Evolutionary conservation across 495 filamentous ascomycete species (phyloP), one percentile per base, ranked within the genome.

Genomic region (Xylaria acuta): DNA sequence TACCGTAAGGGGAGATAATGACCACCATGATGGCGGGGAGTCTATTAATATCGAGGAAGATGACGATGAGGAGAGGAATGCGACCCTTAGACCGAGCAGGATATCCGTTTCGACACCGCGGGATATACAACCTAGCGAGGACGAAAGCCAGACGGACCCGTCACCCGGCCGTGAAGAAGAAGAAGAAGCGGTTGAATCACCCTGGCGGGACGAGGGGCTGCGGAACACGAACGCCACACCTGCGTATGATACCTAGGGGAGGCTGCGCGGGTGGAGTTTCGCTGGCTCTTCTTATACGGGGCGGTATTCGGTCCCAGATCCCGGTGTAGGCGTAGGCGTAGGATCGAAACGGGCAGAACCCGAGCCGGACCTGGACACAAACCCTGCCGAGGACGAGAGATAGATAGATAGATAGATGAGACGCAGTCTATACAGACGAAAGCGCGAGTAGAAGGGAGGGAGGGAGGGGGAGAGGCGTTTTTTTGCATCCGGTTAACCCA

Each of bases 1-100:
- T 12, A 71, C 40, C 3, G 30, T 32, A n/a, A 18, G 41, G 41
- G 51, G 36, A 1, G 58, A 70, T 5, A 53, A 78, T 54, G 69
- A 77, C 14, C 75, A 82, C 1, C 78, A 82, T 59, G 78, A 79
- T 65, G 78, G 72, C 16, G 60, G 65, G 32, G 60, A 43, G 9
- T 41, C 22, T 43, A n/a, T 43, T 2, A 4, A 27, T 27, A 1
- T 20, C 5, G 18, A 38, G 4, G 59, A n/a, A 2, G 49, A 67
- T 14, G 69, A 73, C 8, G 53, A 77, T 0, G 74, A 73, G 2
- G 73, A 75, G 66, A 77, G 69, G 12, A 73, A 73, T 22, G 77
- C 67, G 12, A 77, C 71, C 30, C 71, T 74, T 25, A 73, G 70
- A 68, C 43, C 74, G 66, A 49, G 70, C 64, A 67, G 70, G 70